phyloP scores from a whole-genome alignment of 805 yeast species.

The Candida montana region DNA sequence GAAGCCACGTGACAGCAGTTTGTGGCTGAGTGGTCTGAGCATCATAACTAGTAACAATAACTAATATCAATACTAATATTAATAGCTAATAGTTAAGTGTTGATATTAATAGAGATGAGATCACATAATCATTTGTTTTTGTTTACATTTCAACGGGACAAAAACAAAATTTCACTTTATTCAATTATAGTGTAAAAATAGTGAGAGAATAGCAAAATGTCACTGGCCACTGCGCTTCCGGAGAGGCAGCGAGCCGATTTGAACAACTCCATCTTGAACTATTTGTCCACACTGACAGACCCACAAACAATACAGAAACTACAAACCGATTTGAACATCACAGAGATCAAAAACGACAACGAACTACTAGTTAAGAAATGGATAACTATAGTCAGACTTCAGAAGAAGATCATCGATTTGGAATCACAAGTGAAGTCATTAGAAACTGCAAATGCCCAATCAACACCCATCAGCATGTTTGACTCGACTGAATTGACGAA shows the following conservation, averaged over 20 bases:
- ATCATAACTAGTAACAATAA: too few relatives aligned
- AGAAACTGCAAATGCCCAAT: conserved; percentile 2
- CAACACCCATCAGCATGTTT: conserved; percentile 4
- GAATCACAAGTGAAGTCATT: conserved; percentile 46
- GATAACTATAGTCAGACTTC: conserved; percentile 79
- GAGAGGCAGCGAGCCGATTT: conserved; percentile 41
- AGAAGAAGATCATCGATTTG: conserved; percentile 63
- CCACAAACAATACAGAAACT: conserved; percentile 9
- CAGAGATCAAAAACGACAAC: conserved; percentile 22
- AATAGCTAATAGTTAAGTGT: too few relatives aligned
- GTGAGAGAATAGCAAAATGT: conserved; percentile 10
- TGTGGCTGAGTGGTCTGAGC: too few relatives aligned
- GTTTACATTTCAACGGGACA: too few relatives aligned
- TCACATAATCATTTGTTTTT: too few relatives aligned
- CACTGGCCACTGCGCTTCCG: conserved; percentile 27
- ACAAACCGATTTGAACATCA: conserved; percentile 20
- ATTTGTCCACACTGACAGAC: conserved; percentile 32
- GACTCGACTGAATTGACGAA: conserved; percentile 13
- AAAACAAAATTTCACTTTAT: too few relatives aligned
- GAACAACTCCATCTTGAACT: conserved; percentile 43
- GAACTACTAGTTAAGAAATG: conserved; percentile 68
- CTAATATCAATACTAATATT: too few relatives aligned
- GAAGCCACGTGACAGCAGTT: neutral
- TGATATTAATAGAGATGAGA: neutral
- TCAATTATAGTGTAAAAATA: too few relatives aligned